Base-by-base conservation (phyloP, 164 flowering plant species). In the Sedum album region DNA sequence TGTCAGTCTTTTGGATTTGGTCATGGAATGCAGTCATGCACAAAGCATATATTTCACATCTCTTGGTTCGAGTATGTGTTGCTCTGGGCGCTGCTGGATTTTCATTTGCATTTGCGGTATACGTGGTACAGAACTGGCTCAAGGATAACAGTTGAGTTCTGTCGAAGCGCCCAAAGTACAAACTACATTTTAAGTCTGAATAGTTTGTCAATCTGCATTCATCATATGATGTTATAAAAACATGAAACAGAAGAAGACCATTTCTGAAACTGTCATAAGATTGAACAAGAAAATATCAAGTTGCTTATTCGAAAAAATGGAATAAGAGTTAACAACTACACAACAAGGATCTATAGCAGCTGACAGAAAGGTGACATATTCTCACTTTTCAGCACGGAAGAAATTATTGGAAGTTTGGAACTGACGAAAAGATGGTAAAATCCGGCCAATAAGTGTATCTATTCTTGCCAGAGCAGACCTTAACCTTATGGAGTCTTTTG, bases 31-130 rank as follows among this genome's bases (percentile, higher is more conserved):
- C 42, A 39, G 42, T 14, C 13, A 39, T 39, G 60, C 67, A 72
- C 18, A 63, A 82, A 30, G 90, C 89, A 18, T 88, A 82, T 76
- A 26, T 49, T 44, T 83, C 90, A 55, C 71, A 31, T 36, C 66
- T 86, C 66, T 85, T 79, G 88, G 88, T 88, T 72, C 81, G 76
- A 62, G 55, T 83, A 13, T 10, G 79, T n/a, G n/a, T n/a, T n/a
- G n/a, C n/a, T n/a, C n/a, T n/a, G n/a, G n/a, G n/a, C n/a, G n/a
- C n/a, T n/a, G n/a, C n/a, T n/a, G n/a, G n/a, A n/a, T n/a, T n/a
- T n/a, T n/a, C n/a, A n/a, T n/a, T n/a, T n/a, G n/a, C 41, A 74
- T 88, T 91, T 78, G 35, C 79, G 63, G 0, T 75, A 20, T 68
- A 88, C 69, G 87, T 39, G 42, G 13, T 39, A 8, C 42, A 44